Base-by-base conservation (phyloP, 2,329 filamentous ascomycete genomes). In the Fusarium sp. region DNA sequence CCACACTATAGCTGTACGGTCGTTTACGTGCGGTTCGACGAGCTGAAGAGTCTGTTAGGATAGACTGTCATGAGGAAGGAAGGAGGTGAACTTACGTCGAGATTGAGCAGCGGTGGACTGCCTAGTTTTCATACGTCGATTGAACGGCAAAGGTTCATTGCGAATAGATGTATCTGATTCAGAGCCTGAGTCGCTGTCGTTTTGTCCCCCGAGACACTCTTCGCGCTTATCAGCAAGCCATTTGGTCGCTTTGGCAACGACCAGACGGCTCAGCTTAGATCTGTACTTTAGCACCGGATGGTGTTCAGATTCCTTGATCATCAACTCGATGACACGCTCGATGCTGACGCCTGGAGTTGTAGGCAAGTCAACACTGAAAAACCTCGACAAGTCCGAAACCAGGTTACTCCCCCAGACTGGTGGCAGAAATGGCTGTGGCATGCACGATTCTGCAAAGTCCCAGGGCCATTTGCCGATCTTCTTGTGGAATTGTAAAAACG, bases 381-480 rank as follows among this genome's bases (percentile, higher is more conserved):
- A n/a, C n/a, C n/a, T n/a, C n/a, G n/a, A n/a, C n/a, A n/a, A n/a
- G n/a, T n/a, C n/a, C n/a, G n/a, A n/a, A n/a, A n/a, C n/a, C n/a
- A n/a, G n/a, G n/a, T n/a, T n/a, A n/a, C n/a, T n/a, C n/a, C n/a
- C n/a, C n/a, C n/a, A n/a, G n/a, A n/a, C n/a, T n/a, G n/a, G n/a
- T n/a, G n/a, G n/a, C n/a, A n/a, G n/a, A n/a, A n/a, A 64, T 17
- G 2, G 23, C 2, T 7, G 4, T 3, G 61, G 61, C 1, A 47
- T 33, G 3, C 64, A 64, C 0, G 5, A 20, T 6, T 36, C 21
- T 2, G 47, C 47, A 3, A 64, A 25, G 5, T 64, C 8, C 61
- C 61, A 64, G 1, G 61, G 61, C 61, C 61, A 64, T 20, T 43
- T n/a, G n/a, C n/a, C n/a, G n/a, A n/a, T n/a, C n/a, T n/a, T n/a